Percentiles rank a stretch among this genome's conserved stretches.
phyloP scores from a whole-genome alignment of 495 filamentous ascomycete species.

The Trichoderma parareesei region DNA sequence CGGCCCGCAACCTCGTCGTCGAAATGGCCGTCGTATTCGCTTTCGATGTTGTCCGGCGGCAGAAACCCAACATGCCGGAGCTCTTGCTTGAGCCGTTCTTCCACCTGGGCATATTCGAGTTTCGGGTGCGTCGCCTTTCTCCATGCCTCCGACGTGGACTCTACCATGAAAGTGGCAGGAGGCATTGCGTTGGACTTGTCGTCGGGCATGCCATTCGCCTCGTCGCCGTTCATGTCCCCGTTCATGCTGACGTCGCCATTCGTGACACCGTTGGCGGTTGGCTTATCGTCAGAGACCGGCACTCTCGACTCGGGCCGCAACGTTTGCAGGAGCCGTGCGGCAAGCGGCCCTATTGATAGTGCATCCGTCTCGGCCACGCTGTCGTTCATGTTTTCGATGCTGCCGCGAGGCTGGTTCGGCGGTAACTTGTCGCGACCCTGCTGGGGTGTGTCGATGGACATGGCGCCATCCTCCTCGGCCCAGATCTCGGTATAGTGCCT shows the following conservation, averaged over 20 bases:
- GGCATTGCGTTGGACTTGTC: constrained; percentile 44
- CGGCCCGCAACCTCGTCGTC: constrained; percentile 94
- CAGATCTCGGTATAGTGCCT: constrained; percentile 81
- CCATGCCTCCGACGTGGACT: constrained; percentile 52
- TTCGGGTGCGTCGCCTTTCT: constrained; percentile 53
- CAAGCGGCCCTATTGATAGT: constrained; percentile 77
- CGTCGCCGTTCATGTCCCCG: constrained; percentile 42
- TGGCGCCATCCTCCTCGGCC: constrained; percentile 82
- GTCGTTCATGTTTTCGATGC: constrained; percentile 77
- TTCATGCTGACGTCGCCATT: constrained; percentile 48
- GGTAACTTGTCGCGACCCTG: constrained; percentile 55
- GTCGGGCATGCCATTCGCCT: constrained; percentile 20
- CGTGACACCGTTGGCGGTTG: constrained; percentile 43
- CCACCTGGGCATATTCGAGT: constrained; percentile 74
- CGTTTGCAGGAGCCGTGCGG: constrained; percentile 73
- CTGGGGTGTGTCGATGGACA: constrained; percentile 54
- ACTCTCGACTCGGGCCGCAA: constrained; percentile 75
- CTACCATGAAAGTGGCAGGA: constrained; percentile 68
- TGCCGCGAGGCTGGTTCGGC: constrained; percentile 75
- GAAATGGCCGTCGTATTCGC: constrained; percentile 78
- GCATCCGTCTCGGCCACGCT: constrained; percentile 79
- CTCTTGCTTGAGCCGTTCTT: constrained; percentile 84
- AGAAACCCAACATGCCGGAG: constrained; percentile 91
- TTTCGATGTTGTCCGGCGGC: constrained; percentile 46
- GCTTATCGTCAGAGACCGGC: constrained; percentile 48